phyloP scores from a whole-genome alignment of 768 basidiomycete species.

The Boletus pseudopeckii region DNA sequence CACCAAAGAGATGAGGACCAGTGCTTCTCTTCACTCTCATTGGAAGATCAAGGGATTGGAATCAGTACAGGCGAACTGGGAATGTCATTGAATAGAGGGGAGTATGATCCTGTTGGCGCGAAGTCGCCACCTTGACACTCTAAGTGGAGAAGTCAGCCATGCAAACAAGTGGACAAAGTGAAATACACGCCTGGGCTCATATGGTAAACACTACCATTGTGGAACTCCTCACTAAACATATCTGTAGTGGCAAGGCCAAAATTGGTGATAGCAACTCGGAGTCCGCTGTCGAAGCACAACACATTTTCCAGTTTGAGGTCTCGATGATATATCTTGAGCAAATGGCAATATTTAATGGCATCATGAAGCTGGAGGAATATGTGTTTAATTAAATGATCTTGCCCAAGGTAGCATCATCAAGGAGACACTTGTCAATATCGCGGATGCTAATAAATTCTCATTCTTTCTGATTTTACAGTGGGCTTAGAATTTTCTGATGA shows the following conservation, averaged over 20 bases:
- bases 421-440: no score
- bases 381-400: slow-evolving; percentile 79
- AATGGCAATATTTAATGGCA: slow-evolving; percentile 91
- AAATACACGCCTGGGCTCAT: slow-evolving; percentile 82
- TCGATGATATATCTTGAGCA: slow-evolving; percentile 89
- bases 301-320: slow-evolving; percentile 98
- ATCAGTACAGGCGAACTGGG: slow-evolving; percentile 30
- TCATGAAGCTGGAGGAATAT: slow-evolving; percentile 94
- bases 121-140: slow-evolving; percentile 82
- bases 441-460: no score
- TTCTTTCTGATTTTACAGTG: no score
- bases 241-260: slow-evolving; percentile 94
- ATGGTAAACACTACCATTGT: slow-evolving; percentile 97
- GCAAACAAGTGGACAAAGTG: slow-evolving; percentile 5
- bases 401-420: slow-evolving; percentile 84
- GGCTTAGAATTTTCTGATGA: not conserved
- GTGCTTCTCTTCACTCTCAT: slow-evolving; percentile 31
- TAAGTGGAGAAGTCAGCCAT: slow-evolving; percentile 35
- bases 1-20: slow-evolving; percentile 35
- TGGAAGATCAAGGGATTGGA: slow-evolving; percentile 26
- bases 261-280: slow-evolving; percentile 83
- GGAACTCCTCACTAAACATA: slow-evolving; percentile 78
- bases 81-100: slow-evolving; percentile 85
- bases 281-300: slow-evolving; percentile 77
- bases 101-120: slow-evolving; percentile 65